Evolutionary conservation across 2,329 filamentous ascomycete genomes (phyloP).

Genomic region (Phaeomoniella chlamydospora): DNA sequence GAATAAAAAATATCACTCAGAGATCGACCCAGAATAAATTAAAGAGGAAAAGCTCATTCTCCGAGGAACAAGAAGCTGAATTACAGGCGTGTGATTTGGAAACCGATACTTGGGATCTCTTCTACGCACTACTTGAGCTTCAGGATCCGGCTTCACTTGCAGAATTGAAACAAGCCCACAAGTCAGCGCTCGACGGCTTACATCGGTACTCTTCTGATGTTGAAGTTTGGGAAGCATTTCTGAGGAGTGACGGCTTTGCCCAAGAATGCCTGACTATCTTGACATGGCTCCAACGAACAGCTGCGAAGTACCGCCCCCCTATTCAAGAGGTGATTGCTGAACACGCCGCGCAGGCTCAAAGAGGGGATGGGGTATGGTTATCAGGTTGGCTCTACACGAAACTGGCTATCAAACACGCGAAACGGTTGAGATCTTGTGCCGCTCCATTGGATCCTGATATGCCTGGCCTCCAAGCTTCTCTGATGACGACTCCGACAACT

Average conservation of each 20-base stretch:
- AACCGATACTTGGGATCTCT: constrained; percentile 77
- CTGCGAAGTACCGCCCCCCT: constrained; percentile 50
- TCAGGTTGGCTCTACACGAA: constrained; percentile 90
- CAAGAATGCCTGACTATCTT: constrained; percentile 67
- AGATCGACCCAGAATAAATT: neutral
- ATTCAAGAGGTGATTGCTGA: constrained; percentile 65
- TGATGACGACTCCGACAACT: constrained; percentile 31
- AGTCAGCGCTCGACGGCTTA: constrained; percentile 24
- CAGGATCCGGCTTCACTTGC: constrained; percentile 39
- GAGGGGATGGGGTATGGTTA: constrained; percentile 62
- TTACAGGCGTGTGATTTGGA: constrained; percentile 31
- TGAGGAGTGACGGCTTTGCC: constrained; percentile 57
- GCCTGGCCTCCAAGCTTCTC: constrained; percentile 32
- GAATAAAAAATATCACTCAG: constrained; percentile 20
- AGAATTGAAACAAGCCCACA: constrained; percentile 22
- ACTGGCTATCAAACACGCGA: constrained; percentile 76
- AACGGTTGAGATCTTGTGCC: constrained; percentile 57
- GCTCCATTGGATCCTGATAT: constrained; percentile 50
- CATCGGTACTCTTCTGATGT: constrained; percentile 44
- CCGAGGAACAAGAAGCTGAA: neutral
- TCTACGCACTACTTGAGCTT: constrained; percentile 59
- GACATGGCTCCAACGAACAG: constrained; percentile 62
- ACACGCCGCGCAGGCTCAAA: constrained; percentile 59
- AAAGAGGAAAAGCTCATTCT: neutral
- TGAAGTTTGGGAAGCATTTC: constrained; percentile 59